phyloP scores from a whole-genome alignment of 441 rosid genomes.

The Eutrema salsugineum region DNA sequence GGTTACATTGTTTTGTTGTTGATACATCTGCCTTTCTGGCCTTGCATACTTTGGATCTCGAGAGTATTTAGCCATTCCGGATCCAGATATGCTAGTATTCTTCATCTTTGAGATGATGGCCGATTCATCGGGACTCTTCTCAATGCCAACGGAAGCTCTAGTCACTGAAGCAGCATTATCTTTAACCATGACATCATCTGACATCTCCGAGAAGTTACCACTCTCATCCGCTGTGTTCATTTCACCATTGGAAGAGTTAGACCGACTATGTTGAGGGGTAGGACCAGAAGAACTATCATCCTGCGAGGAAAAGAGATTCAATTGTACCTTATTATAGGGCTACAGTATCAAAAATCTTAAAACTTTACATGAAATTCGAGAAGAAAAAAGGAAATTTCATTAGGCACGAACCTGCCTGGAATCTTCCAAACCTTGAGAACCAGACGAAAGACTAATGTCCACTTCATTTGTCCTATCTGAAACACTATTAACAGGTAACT shows the following conservation, averaged over 20 bases:
- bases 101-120: slow-evolving; percentile 36
- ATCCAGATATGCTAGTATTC: slow-evolving; percentile 38
- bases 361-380: not conserved
- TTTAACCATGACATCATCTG: slow-evolving; percentile 28
- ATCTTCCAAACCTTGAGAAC: slow-evolving; percentile 19
- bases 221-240: slow-evolving; percentile 32
- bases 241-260: slow-evolving; percentile 40
- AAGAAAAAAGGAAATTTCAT: not conserved
- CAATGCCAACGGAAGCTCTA: slow-evolving; percentile 20
- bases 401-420: slow-evolving; percentile 36
- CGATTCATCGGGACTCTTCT: slow-evolving; percentile 20
- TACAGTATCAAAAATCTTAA: slow-evolving; percentile 1
- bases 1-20: slow-evolving; percentile 36
- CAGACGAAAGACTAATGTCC: slow-evolving; percentile 13
- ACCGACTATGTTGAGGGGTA: slow-evolving; percentile 40
- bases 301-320: slow-evolving; percentile 31
- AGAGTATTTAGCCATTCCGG: slow-evolving; percentile 20
- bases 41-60: slow-evolving; percentile 22
- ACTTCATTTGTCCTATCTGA: slow-evolving; percentile 21
- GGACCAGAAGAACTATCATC: slow-evolving; percentile 34
- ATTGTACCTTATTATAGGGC: not conserved
- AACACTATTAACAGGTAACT: slow-evolving; percentile 26
- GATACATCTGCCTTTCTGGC: slow-evolving; percentile 37
- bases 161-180: slow-evolving; percentile 20
- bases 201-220: slow-evolving; percentile 33